These are phyloP conservation scores for Blastomyces parvus DNA, from an alignment of 2,329 filamentous ascomycete species.

Conservation along the genomic window DNA sequence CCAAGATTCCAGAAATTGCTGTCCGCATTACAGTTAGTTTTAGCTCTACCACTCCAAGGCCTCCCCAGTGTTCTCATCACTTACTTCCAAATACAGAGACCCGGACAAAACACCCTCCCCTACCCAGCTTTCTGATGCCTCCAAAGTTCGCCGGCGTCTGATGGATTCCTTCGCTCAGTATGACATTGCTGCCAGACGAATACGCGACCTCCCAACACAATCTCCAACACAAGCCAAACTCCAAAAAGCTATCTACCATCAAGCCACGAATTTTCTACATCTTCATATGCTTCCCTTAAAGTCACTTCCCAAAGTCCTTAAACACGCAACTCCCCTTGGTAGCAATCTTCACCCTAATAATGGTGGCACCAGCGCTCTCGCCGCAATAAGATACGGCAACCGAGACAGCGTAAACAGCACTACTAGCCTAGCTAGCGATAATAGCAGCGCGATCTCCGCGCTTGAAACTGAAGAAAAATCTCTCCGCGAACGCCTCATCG, in stretches of 20 bases:
- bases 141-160: conserved; percentile 78
- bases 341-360: conserved; percentile 15
- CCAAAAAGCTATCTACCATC: conserved; percentile 72
- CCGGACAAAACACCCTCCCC: conserved; percentile 55
- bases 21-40: conserved; percentile 53
- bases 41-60: neutral
- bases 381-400: conserved; percentile 50
- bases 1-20: conserved; percentile 77
- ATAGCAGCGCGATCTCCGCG: conserved; percentile 51
- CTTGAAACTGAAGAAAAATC: conserved; percentile 78
- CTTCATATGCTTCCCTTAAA: conserved; percentile 85
- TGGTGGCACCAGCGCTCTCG: conserved; percentile 38
- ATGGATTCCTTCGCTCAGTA: conserved; percentile 87
- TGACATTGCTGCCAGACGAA: conserved; percentile 66
- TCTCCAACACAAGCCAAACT: conserved; percentile 63
- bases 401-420: conserved; percentile 40
- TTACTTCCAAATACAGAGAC: conserved; percentile 35
- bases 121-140: conserved; percentile 70
- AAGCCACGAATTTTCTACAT: conserved; percentile 74
- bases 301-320: conserved; percentile 58
- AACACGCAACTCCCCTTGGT: conserved; percentile 49
- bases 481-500: conserved; percentile 65
- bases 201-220: conserved; percentile 66
- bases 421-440: conserved; percentile 45
- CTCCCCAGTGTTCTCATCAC: conserved; percentile 11